These are phyloP conservation scores for Pseudoneurospora amorphoporcata DNA, from an alignment of 495 filamentous ascomycete species.

Conservation along the genomic window DNA sequence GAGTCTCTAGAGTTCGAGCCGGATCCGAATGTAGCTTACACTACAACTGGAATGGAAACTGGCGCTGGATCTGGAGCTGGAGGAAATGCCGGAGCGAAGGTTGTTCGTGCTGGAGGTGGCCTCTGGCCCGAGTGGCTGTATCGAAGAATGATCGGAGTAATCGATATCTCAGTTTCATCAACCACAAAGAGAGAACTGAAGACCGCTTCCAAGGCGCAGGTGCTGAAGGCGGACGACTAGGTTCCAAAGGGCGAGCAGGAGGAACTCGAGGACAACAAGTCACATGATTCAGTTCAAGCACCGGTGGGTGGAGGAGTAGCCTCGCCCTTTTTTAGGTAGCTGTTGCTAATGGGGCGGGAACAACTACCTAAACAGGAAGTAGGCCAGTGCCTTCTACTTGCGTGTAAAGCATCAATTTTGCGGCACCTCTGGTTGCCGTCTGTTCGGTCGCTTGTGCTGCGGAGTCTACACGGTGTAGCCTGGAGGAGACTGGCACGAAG, in stretches of 20 bases:
- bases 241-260: not conserved
- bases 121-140: not conserved
- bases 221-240: not conserved
- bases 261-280: not conserved
- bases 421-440: not conserved
- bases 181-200: not conserved
- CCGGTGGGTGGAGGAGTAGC: not conserved
- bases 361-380: not conserved
- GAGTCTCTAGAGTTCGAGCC: not conserved
- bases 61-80: not conserved
- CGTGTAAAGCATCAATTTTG: not conserved
- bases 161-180: not conserved
- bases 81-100: not conserved
- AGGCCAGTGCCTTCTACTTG: not conserved
- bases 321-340: not conserved
- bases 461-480: not conserved
- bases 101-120: not conserved
- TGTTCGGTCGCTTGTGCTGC: not conserved
- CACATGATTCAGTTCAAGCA: not conserved
- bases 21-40: not conserved
- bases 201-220: not conserved
- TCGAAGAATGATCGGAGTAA: not conserved
- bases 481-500: not conserved
- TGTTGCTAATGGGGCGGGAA: not conserved
- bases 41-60: not conserved